phyloP scores from a whole-genome alignment of 2,329 filamentous ascomycete species.

The Cladosporium austrohemisphaericum region DNA sequence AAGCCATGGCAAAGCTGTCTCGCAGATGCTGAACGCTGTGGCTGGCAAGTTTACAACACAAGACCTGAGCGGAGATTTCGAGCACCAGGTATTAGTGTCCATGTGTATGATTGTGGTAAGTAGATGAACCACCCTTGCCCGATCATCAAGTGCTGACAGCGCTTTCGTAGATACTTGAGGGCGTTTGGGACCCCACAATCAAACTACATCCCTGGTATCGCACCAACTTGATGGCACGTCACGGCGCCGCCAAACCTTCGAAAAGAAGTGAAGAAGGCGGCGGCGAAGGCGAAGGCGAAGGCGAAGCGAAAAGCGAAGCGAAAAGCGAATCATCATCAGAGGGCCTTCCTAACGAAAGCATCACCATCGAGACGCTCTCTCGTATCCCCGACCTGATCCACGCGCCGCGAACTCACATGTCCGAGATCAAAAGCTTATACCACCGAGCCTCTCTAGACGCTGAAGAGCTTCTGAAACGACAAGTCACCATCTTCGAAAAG shows the following conservation, averaged over 20 bases:
- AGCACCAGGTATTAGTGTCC: slow-evolving; percentile 5
- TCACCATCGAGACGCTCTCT: slow-evolving; percentile 1
- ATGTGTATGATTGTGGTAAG: slow-evolving; percentile 12
- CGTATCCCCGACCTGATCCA: slow-evolving; percentile 2
- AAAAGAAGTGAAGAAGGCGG: neutral
- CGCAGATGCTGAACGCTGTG: slow-evolving; percentile 6
- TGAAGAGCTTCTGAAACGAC: neutral
- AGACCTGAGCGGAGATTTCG: slow-evolving; percentile 1
- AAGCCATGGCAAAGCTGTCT: slow-evolving; percentile 11
- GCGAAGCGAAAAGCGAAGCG: neutral
- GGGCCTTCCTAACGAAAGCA: neutral
- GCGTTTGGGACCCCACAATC: slow-evolving; percentile 7
- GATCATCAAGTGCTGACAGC: neutral
- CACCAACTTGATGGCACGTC: neutral
- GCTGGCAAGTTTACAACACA: slow-evolving; percentile 6
- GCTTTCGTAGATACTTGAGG: slow-evolving; percentile 3
- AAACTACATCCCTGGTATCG: slow-evolving; percentile 12
- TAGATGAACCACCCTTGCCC: neutral
- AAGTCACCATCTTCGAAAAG: neutral
- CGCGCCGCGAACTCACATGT: neutral
- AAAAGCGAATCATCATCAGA: neutral
- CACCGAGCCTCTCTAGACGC: neutral
- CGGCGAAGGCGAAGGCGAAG: no score
- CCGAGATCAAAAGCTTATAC: slow-evolving; percentile 7
- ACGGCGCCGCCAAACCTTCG: neutral